Conservation (phyloP, 257 asterid species). For the Thymus mandschuricus region DNA sequence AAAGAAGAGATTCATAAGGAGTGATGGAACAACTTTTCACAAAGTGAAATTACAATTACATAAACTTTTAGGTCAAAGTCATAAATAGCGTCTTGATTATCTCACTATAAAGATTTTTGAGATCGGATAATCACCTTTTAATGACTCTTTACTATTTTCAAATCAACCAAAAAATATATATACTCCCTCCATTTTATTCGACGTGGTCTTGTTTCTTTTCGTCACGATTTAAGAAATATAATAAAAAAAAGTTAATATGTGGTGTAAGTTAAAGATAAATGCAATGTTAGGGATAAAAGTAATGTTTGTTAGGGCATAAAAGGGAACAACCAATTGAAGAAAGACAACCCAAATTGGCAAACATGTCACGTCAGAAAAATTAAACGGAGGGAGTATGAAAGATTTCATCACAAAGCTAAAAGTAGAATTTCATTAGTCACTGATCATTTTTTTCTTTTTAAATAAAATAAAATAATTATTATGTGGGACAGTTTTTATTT, state of each 20-base stretch:
- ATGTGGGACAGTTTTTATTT: constrained; percentile 21
- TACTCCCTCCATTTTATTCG: too few species aligned
- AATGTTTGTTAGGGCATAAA: too few species aligned
- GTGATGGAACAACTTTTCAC: constrained; percentile 19
- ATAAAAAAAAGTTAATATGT: too few species aligned
- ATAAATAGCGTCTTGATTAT: constrained; percentile 41
- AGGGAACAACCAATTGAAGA: too few species aligned
- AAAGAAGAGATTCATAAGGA: not conserved
- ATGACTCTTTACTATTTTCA: constrained; percentile 27
- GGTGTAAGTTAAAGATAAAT: too few species aligned
- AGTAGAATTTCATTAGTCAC: constrained; percentile 31
- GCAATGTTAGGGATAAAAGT: too few species aligned
- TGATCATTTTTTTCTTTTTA: not conserved
- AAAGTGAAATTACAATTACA: constrained; percentile 26
- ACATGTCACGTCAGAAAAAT: too few species aligned
- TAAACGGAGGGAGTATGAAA: not conserved
- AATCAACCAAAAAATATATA: constrained; percentile 16
- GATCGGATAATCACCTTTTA: constrained; percentile 45
- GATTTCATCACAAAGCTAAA: constrained; percentile 36
- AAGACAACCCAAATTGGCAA: too few species aligned
- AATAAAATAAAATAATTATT: constrained; percentile 10
- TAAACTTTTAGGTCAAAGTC: constrained; percentile 41
- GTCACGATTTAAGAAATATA: too few species aligned
- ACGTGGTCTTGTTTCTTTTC: too few species aligned
- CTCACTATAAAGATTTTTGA: constrained; percentile 31